Evolutionary conservation across 1,284 basidiomycete genomes (phyloP).

Genomic region (Mycosarcoma maydis): DNA sequence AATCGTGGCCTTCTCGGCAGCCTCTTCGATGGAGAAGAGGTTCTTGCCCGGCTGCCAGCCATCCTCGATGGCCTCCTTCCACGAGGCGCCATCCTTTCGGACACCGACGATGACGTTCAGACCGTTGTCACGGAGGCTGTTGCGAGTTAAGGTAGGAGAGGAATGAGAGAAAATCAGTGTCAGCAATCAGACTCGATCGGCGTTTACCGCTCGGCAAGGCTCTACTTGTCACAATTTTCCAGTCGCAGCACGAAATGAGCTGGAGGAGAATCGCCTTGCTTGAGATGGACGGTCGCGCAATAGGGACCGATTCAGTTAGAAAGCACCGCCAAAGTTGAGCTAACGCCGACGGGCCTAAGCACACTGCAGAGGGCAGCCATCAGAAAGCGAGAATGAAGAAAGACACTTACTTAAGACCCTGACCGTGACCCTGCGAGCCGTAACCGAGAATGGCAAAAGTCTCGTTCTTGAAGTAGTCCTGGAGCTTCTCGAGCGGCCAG

Average conservation of each 20-base stretch:
- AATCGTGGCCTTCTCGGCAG: conserved; percentile 93
- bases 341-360: too few relatives aligned
- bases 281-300: too few relatives aligned
- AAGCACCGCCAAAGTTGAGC: too few relatives aligned
- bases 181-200: conserved; percentile 13
- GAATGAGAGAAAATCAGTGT: neutral
- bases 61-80: conserved; percentile 94
- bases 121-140: conserved; percentile 90
- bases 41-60: conserved; percentile 99
- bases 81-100: conserved; percentile 93
- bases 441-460: conserved; percentile 93
- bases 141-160: neutral
- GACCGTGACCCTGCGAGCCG: conserved; percentile 94
- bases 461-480: conserved; percentile 97
- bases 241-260: too few relatives aligned
- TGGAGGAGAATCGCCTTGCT: too few relatives aligned
- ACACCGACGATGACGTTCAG: conserved; percentile 99
- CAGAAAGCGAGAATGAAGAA: too few relatives aligned
- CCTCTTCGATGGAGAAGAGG: conserved; percentile 97
- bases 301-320: neutral
- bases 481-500: conserved; percentile 96
- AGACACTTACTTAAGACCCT: conserved; percentile 81
- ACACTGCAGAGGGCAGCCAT: neutral
- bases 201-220: too few relatives aligned
- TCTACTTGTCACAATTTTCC: too few relatives aligned